Percentiles rank a stretch among this genome's conserved stretches.
phyloP scores from a whole-genome alignment of 2,329 filamentous ascomycete species.

The Shiraia sp. region DNA sequence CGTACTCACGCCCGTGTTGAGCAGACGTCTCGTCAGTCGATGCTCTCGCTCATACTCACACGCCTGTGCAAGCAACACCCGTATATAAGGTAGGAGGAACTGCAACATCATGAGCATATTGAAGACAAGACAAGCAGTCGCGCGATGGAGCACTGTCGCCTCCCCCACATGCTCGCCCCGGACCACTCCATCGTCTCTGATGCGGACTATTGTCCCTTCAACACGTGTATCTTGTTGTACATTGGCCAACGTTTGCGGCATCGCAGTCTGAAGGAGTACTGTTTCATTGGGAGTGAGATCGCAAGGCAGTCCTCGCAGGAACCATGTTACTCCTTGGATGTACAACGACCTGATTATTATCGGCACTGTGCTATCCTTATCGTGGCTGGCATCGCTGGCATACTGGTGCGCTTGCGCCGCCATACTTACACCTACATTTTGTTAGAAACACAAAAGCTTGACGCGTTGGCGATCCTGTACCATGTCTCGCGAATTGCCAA shows the following conservation, averaged over 20 bases:
- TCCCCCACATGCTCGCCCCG: slow-evolving; percentile 1
- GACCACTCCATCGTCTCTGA: neutral
- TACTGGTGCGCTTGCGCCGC: slow-evolving; percentile 53
- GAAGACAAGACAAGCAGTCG: slow-evolving; percentile 61
- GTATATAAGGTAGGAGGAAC: slow-evolving; percentile 64
- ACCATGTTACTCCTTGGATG: slow-evolving; percentile 65
- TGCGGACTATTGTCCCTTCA: slow-evolving; percentile 11
- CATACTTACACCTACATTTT: slow-evolving; percentile 42
- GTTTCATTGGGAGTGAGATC: slow-evolving; percentile 61
- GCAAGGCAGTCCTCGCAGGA: slow-evolving; percentile 64
- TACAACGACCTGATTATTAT: slow-evolving; percentile 65
- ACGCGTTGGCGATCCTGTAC: slow-evolving; percentile 39
- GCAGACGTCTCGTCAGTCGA: slow-evolving; percentile 63
- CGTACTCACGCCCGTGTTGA: slow-evolving; percentile 57
- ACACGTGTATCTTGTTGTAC: too few species aligned
- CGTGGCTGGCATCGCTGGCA: slow-evolving; percentile 39
- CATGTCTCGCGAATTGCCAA: slow-evolving; percentile 58
- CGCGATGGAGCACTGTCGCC: slow-evolving; percentile 61
- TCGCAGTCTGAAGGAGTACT: slow-evolving; percentile 55
- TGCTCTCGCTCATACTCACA: slow-evolving; percentile 69
- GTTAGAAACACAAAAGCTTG: neutral
- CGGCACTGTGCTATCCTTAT: slow-evolving; percentile 39
- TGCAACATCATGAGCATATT: slow-evolving; percentile 63
- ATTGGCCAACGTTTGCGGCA: slow-evolving; percentile 46
- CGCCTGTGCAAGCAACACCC: slow-evolving; percentile 56